Evolutionary conservation across 2,329 filamentous ascomycete genomes (phyloP), one percentile per base, ranked within the genome.

Genomic region (Aspergillus chevalieri): DNA sequence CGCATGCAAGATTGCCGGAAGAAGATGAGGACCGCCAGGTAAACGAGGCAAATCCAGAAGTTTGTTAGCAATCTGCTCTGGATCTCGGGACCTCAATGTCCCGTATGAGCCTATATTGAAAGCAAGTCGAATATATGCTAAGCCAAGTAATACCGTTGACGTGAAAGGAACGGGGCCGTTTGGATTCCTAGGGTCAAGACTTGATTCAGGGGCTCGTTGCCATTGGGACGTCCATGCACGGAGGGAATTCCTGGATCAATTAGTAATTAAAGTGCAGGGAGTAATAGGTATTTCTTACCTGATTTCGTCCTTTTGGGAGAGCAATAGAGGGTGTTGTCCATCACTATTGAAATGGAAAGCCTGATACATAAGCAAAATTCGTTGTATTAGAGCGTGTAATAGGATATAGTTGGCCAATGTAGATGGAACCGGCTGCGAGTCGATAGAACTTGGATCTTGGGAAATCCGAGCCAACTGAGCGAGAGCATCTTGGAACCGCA

Each of bases 341-440:
- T 17, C 34, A 3, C 34, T 17, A 36, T 17, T 36, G n/a, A 17
- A 36, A n/a, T 6, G 46, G 14, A 57, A 57, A 8, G 52, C 56
- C 34, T 47, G 45, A 10, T 85, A 84, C 21, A 85, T 66, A 28
- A 87, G 73, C 58, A 84, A 85, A 9, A 87, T 81, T 51, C 86
- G 83, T 57, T 87, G 85, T 10, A 86, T 77, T n/a, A 88, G 62
- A 2, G 82, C 83, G 57, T 87, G 83, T 6, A 87, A 83, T 39
- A 87, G 71, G 4, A 86, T 76, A 55, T 87, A 86, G 57, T 84
- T 84, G 19, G 3, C 83, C 82, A 14, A 83, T 65, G 0, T 80
- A 77, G 48, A 61, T 51, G 52, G 58, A 38, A 52, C 53, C 28
- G 14, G 52, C 43, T 50, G 47, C 3, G 48, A 38, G 8, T 33